Evolutionary conservation across 2,329 filamentous ascomycete species (phyloP), one percentile per base, ranked within the genome.

Genomic region (Dryadomyces quercivorus): DNA sequence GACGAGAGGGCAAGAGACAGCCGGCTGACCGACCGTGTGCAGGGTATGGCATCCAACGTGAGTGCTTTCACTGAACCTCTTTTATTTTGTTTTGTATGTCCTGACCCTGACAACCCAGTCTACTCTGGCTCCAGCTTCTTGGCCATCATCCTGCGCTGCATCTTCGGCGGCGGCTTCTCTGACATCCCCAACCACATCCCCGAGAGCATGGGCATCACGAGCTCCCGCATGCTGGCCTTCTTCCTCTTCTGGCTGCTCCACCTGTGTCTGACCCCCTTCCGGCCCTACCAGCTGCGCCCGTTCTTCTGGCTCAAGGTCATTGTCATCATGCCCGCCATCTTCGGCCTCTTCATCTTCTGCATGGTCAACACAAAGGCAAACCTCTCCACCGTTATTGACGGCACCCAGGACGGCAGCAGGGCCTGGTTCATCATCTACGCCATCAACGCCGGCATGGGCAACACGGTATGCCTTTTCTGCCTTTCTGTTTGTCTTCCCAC

Each of bases 231-330:
- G 40, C 50, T 59, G 20, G 54, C 54, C 34, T 62, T 62, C 38
- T 59, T 61, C 26, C 51, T 63, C 31, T 63, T 60, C 57, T 61
- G 59, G 60, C 55, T 58, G 36, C 47, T 58, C 8, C 62, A 63
- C 42, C 40, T 56, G 26, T n/a, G 26, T 34, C 46, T 51, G 22
- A 53, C 16, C 61, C 70, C 69, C 40, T 67, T 73, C 58, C 64
- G 70, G 13, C 72, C 72, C 12, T 71, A 74, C 58, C 69, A 74
- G 59, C 59, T 74, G 18, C 61, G 65, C n/a, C 63, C 62, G 51
- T 72, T 75, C 62, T 75, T 74, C 63, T 69, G 66, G 60, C 66
- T 73, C 63, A 74, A 74, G 58, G 66, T 64, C 6, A 62, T 68
- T 40, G 65, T 72, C 57, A 67, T 69, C 38, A 54, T 68, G 12